Conservation (phyloP, 192 early-diverging fungal species). For the Backusella parvicylindrica region DNA sequence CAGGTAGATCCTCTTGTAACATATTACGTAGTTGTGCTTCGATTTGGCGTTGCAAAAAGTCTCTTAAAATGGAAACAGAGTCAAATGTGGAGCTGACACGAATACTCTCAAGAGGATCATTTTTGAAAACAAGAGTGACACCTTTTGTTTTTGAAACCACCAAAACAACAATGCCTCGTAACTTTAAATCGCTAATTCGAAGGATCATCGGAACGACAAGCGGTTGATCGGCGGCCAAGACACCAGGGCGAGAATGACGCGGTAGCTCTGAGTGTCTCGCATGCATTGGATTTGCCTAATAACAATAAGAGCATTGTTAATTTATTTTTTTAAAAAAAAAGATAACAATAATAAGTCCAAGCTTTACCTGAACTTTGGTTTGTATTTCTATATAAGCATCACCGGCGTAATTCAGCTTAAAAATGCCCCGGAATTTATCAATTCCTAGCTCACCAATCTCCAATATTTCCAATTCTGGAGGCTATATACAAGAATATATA, state of each 20-base stretch:
- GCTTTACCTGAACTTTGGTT: constrained; percentile 86
- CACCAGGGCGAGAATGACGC: constrained; percentile 60
- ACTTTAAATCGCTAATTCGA: constrained; percentile 81
- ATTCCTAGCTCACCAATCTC: constrained; percentile 96
- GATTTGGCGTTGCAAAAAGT: constrained; percentile 88
- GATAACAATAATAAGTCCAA: not conserved
- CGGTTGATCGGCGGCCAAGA: constrained; percentile 89
- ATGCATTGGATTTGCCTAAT: constrained; percentile 76
- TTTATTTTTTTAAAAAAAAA: not conserved
- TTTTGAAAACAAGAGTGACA: constrained; percentile 95
- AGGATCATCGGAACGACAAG: constrained; percentile 95
- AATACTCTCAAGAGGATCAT: constrained; percentile 92
- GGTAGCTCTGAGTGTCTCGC: constrained; percentile 50
- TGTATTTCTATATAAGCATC: constrained; percentile 90
- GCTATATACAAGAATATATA: constrained; percentile 36
- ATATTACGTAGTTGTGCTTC: constrained; percentile 84
- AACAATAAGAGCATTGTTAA: not conserved
- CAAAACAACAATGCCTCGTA: constrained; percentile 90
- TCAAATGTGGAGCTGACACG: constrained; percentile 98
- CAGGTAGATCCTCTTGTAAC: constrained; percentile 92
- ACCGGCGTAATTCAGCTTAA: constrained; percentile 90
- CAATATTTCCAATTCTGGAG: constrained; percentile 96
- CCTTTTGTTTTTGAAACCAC: constrained; percentile 94
- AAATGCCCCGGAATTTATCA: constrained; percentile 93
- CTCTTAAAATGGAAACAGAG: constrained; percentile 79